Base-by-base conservation (phyloP, 306 rosid species). In the Amphicarpaea edgeworthii region DNA sequence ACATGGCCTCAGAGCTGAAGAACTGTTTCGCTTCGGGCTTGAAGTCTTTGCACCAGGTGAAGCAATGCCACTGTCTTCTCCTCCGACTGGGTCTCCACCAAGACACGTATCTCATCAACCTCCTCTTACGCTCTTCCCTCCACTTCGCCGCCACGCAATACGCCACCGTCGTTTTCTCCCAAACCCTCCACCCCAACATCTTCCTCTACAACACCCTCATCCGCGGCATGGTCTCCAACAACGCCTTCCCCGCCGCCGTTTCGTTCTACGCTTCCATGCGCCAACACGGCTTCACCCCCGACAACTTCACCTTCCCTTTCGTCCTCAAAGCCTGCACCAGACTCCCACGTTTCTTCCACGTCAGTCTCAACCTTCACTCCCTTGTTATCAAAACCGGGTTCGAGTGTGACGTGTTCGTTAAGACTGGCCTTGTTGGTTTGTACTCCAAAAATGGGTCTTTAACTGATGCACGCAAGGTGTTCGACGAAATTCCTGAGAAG, bases 251-350 rank as follows among this genome's bases (percentile, higher is more conserved):
- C n/a, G 82, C 82, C 1, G 91, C 85, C 12, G 43, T 89, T 60
- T 64, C 51, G 0, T 54, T 85, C 19, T 89, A 75, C 34, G 0
- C 54, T 1, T 88, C 87, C n/a, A 87, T 91, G 93, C 83, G 84
- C 53, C 45, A 19, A 7, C 17, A 60, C 0, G 85, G 79, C 1
- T 37, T 78, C 47, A 12, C 55, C 3, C 90, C 93, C 4, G 79
- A 88, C 9, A 79, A 77, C 79, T 91, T 80, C 30, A 87, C 96
- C 30, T 91, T 76, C 81, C 88, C 91, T 41, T 91, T 88, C 47
- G 86, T 88, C 49, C 70, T 91, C 24, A 91, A 91, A 57, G 93
- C 93, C 0, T 89, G 93, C 69, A 85, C 93, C 0, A 75, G 92
- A 76, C 87, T 79, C 26, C 51, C 75, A 1, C 70, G 72, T 67